phyloP scores from a whole-genome alignment of 164 flowering plant species.

The Piper longum region DNA sequence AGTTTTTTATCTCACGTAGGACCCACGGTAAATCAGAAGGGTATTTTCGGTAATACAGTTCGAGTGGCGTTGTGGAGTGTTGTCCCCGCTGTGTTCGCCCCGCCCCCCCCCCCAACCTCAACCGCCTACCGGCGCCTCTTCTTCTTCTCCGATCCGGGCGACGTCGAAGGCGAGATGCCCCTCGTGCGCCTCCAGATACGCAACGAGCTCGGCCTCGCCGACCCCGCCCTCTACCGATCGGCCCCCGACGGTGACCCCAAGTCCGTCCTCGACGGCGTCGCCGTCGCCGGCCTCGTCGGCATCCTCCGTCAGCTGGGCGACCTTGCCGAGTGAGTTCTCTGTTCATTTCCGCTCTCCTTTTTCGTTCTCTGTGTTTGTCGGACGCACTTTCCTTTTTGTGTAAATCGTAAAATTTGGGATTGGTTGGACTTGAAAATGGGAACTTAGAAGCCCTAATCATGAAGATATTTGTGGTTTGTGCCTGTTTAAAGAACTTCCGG shows the following conservation, averaged over 20 bases:
- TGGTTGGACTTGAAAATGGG: too few species aligned
- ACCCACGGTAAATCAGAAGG: too few species aligned
- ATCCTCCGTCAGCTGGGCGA: constrained; percentile 88
- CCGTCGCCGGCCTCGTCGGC: constrained; percentile 93
- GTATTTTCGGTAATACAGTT: too few species aligned
- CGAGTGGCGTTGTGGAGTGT: too few species aligned
- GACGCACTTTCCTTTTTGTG: background rate
- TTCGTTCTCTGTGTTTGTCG: background rate
- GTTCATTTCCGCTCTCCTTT: background rate
- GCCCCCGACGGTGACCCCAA: constrained; percentile 63
- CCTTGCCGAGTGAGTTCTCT: constrained; percentile 68
- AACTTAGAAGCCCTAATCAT: too few species aligned
- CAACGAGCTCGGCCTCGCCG: constrained; percentile 70
- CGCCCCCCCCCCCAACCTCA: background rate
- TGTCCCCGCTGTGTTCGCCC: too few species aligned
- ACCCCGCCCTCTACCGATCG: constrained; percentile 39
- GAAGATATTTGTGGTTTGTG: too few species aligned
- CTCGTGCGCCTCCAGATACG: constrained; percentile 44
- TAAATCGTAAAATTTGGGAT: background rate
- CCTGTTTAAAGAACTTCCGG: too few species aligned
- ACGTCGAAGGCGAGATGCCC: constrained; percentile 36
- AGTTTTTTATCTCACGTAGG: too few species aligned
- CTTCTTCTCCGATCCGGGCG: background rate
- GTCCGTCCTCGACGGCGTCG: constrained; percentile 72
- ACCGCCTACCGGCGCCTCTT: background rate